Conservation (phyloP, 768 basidiomycete species). For the Termitomyces eurrhizus region DNA sequence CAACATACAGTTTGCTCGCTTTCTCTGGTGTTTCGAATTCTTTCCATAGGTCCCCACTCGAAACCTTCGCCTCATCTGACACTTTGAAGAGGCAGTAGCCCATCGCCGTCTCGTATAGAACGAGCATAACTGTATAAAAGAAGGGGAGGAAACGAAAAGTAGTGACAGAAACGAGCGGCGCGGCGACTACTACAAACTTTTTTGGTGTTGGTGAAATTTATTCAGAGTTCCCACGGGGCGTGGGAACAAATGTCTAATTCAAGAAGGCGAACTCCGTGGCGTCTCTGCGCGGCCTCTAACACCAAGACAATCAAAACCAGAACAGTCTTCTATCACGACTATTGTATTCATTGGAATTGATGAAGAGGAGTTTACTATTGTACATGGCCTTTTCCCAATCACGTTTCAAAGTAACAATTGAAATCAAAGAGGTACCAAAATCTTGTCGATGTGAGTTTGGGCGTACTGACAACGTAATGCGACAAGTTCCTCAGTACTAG, state of each 20-base stretch:
- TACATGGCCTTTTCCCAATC: neutral
- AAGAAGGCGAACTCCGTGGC: neutral
- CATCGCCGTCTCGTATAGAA: conserved; percentile 93
- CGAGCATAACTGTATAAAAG: conserved; percentile 66
- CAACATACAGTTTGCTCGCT: conserved; percentile 85
- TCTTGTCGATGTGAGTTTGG: neutral
- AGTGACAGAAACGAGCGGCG: neutral
- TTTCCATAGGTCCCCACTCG: conserved; percentile 82
- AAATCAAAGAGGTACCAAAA: neutral
- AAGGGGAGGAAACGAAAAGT: neutral
- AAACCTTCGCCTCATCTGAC: conserved; percentile 82
- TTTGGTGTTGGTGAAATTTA: conserved; percentile 17
- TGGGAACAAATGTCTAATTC: conserved; percentile 21
- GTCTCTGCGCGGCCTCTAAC: no score
- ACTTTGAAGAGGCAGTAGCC: conserved; percentile 99
- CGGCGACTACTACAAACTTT: conserved; percentile 6
- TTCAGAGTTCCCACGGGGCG: conserved; percentile 28
- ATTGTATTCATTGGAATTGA: neutral
- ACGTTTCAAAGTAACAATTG: neutral
- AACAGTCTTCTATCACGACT: neutral
- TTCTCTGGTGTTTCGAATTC: conserved; percentile 91
- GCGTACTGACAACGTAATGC: neutral
- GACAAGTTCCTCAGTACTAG: neutral
- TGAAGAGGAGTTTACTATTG: neutral
- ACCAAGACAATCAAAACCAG: no score